phyloP scores from a whole-genome alignment of 495 filamentous ascomycete species.

The Penicillium paradoxum region DNA sequence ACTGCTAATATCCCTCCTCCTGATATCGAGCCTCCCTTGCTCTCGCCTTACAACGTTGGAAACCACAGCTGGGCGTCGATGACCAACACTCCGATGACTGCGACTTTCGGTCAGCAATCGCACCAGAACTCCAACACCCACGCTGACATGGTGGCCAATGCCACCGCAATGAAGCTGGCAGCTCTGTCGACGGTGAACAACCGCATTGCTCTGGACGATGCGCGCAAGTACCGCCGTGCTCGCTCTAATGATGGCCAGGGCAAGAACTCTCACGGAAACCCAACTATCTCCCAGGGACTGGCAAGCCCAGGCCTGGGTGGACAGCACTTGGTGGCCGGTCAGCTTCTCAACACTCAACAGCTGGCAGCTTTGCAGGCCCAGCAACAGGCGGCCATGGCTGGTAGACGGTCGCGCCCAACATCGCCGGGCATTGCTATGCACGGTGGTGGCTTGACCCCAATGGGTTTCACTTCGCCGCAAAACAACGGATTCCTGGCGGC shows the following conservation, averaged over 20 bases:
- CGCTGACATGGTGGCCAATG: constrained; percentile 98
- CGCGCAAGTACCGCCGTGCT: constrained; percentile 85
- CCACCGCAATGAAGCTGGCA: constrained; percentile 97
- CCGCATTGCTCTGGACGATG: constrained; percentile 93
- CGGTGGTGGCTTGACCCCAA: constrained; percentile 48
- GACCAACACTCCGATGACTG: constrained; percentile 94
- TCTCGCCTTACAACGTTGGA: constrained; percentile 81
- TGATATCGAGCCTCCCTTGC: constrained; percentile 75
- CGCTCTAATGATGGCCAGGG: constrained; percentile 81
- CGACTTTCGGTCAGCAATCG: constrained; percentile 64
- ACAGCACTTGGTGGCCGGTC: constrained; percentile 76
- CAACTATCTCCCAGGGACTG: constrained; percentile 48
- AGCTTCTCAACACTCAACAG: constrained; percentile 78
- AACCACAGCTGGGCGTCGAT: constrained; percentile 97
- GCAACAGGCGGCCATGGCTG: constrained; percentile 70
- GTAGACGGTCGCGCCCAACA: constrained; percentile 82
- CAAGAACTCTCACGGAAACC: constrained; percentile 36
- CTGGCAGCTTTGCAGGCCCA: constrained; percentile 80
- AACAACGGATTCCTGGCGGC: constrained; percentile 93
- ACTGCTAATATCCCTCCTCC: constrained; percentile 73
- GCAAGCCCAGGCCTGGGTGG: constrained; percentile 52
- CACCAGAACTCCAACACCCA: constrained; percentile 50
- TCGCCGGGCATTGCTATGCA: constrained; percentile 89
- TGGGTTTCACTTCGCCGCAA: constrained; percentile 83
- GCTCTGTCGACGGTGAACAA: constrained; percentile 97